Evolutionary conservation across 202 grass and related monocot genomes (phyloP).

Genomic region (Sporobolus alterniflorus): DNA sequence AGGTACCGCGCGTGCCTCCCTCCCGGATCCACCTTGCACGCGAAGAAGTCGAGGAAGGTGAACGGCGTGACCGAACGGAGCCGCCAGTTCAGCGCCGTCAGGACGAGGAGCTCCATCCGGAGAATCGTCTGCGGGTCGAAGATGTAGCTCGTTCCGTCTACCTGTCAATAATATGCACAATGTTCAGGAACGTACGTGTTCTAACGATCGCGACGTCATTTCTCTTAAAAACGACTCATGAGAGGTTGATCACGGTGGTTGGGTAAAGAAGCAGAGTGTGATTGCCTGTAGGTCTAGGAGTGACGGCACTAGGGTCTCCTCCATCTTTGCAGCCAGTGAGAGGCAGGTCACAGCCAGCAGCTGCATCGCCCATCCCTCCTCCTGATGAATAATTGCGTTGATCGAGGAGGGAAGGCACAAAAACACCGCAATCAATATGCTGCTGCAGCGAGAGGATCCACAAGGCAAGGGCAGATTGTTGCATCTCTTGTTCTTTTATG

Average conservation of each 20-base stretch:
- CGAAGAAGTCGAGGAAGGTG: slow-evolving; percentile 88
- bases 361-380: slow-evolving; percentile 93
- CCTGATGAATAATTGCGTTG: slow-evolving; percentile 60
- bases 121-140: slow-evolving; percentile 72
- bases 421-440: slow-evolving; percentile 44
- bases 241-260: neutral
- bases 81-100: slow-evolving; percentile 78
- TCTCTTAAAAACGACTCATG: neutral
- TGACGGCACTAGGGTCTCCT: slow-evolving; percentile 82
- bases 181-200: neutral
- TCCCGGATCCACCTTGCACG: slow-evolving; percentile 68
- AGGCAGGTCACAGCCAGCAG: slow-evolving; percentile 92
- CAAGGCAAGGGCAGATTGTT: slow-evolving; percentile 40
- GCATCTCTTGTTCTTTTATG: slow-evolving; percentile 29
- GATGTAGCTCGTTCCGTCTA: slow-evolving; percentile 57
- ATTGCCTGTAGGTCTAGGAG: slow-evolving; percentile 88
- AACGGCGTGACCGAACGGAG: slow-evolving; percentile 81
- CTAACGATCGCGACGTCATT: neutral
- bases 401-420: slow-evolving; percentile 30
- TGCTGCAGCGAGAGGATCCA: slow-evolving; percentile 38
- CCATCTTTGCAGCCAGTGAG: slow-evolving; percentile 95
- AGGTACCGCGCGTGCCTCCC: slow-evolving; percentile 61
- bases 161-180: slow-evolving; percentile 38
- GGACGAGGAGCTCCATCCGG: slow-evolving; percentile 88
- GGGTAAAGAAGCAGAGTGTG: slow-evolving; percentile 6